Percentiles rank a stretch among this genome's conserved stretches.
Conservation (phyloP, 495 filamentous ascomycete genomes). For the Xanthoparmelia taractica region DNA sequence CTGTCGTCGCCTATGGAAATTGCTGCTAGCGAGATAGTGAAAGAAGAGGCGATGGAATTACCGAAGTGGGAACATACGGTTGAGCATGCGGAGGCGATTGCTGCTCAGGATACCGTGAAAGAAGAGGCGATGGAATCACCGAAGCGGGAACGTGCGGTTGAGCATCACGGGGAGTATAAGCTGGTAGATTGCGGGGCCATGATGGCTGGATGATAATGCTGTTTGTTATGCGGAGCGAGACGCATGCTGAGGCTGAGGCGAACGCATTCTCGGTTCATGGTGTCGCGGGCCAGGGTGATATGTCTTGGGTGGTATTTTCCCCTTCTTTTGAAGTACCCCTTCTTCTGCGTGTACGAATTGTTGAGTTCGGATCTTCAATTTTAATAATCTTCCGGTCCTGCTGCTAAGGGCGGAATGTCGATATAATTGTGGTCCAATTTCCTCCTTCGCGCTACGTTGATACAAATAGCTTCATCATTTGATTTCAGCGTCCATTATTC, state of each 20-base stretch:
- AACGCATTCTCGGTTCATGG: neutral
- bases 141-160: neutral
- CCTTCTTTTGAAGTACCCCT: too few species aligned
- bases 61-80: neutral
- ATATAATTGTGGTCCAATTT: neutral
- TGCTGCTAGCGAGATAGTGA: neutral
- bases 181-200: neutral
- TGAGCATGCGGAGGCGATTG: neutral
- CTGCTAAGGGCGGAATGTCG: neutral
- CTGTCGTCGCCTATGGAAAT: neutral
- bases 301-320: neutral
- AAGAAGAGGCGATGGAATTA: neutral
- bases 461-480: neutral
- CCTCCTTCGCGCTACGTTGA: neutral
- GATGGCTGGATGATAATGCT: neutral
- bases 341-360: neutral
- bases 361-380: too few species aligned
- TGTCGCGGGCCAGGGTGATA: neutral
- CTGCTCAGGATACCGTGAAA: too few species aligned
- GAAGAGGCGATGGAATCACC: neutral
- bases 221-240: neutral
- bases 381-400: neutral
- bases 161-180: neutral
- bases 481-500: neutral
- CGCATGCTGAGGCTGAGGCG: neutral